phyloP scores from a whole-genome alignment of 345 rosid genomes.

The Eucalyptus victrix region DNA sequence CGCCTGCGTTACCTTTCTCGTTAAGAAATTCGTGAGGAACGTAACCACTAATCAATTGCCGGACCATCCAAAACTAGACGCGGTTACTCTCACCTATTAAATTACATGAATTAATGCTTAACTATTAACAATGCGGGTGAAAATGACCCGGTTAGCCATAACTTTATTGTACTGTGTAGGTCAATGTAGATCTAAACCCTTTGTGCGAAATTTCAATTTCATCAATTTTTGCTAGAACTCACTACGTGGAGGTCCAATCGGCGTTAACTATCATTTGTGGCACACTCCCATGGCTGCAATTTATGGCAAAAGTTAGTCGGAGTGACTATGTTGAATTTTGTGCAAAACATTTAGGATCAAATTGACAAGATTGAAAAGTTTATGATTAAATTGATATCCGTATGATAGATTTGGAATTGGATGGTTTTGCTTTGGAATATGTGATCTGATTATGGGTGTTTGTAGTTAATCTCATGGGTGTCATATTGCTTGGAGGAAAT shows the following conservation, averaged over 20 bases:
- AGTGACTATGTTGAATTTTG: fast-evolving
- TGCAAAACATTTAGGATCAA: fast-evolving
- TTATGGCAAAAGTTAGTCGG: fast-evolving
- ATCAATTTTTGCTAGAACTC: fast-evolving
- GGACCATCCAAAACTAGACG: neutral
- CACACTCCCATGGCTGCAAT: fast-evolving
- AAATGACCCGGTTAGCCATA: fast-evolving
- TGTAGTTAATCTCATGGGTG: fast-evolving
- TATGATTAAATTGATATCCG: fast-evolving
- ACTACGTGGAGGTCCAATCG: fast-evolving
- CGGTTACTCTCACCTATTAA: neutral
- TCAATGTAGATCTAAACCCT: fast-evolving
- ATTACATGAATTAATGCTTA: neutral
- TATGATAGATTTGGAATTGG: fast-evolving
- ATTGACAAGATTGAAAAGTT: fast-evolving
- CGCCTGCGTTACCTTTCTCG: neutral
- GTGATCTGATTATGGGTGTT: neutral
- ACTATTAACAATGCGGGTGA: fast-evolving
- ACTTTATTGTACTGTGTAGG: fast-evolving
- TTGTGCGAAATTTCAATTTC: fast-evolving
- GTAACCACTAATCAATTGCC: neutral
- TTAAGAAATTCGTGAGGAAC: neutral
- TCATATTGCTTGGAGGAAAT: neutral
- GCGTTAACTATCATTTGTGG: fast-evolving
- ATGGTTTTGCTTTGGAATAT: fast-evolving